phyloP scores from a whole-genome alignment of 2,329 filamentous ascomycete genomes.

The Pleomassaria siparia region DNA sequence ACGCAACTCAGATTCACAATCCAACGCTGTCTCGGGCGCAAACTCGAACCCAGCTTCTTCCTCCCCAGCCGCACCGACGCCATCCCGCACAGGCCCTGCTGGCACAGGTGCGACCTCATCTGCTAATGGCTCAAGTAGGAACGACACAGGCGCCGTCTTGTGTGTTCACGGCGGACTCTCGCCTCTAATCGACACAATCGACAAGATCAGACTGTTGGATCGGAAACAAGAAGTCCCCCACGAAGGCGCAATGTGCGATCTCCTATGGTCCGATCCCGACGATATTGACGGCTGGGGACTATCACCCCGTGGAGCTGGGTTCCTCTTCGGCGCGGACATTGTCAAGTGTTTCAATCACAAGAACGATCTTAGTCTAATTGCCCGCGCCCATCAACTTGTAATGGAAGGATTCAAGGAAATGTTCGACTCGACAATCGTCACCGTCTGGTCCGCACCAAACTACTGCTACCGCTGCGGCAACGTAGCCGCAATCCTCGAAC shows the following conservation, averaged over 20 bases:
- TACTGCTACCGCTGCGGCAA: constrained; percentile 59
- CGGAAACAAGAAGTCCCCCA: constrained; percentile 91
- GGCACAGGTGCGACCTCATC: constrained; percentile 77
- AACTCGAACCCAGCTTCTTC: constrained; percentile 38
- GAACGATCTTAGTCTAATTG: constrained; percentile 90
- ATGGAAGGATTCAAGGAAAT: constrained; percentile 99
- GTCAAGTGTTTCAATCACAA: constrained; percentile 90
- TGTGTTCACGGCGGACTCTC: constrained; percentile 95
- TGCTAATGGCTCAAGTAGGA: constrained; percentile 58
- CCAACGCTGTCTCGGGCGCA: constrained; percentile 31
- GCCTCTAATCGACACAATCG: constrained; percentile 87
- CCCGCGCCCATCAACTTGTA: constrained; percentile 92
- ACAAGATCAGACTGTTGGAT: constrained; percentile 93
- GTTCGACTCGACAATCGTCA: constrained; percentile 95
- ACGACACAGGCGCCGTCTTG: constrained; percentile 71
- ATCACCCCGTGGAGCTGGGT: constrained; percentile 90
- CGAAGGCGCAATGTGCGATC: constrained; percentile 97
- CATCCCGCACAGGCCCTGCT: constrained; percentile 60
- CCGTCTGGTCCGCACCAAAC: constrained; percentile 88
- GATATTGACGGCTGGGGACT: constrained; percentile 97
- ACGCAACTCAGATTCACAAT: constrained; percentile 48
- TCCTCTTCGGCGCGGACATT: constrained; percentile 93
- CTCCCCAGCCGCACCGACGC: constrained; percentile 40
- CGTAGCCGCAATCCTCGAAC: constrained; percentile 86
- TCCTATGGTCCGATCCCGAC: constrained; percentile 97